These are phyloP conservation scores for Tagetes patula DNA, from an alignment of 129 eudicot genomes.

Conservation along the genomic window DNA sequence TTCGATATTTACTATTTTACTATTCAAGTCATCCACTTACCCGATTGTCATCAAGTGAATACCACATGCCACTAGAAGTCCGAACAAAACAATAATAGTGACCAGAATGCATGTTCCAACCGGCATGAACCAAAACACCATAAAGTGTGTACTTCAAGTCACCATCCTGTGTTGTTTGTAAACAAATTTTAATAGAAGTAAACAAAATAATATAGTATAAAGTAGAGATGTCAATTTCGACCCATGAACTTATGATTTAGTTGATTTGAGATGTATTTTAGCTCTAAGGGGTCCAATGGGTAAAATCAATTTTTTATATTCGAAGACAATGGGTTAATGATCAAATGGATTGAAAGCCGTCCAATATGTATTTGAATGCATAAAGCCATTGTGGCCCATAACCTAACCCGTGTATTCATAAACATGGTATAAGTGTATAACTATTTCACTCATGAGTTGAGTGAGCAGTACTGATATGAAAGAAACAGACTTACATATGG, in stretches of 20 bases:
- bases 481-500: constrained; percentile 60
- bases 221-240: not conserved
- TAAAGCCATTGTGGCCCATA: not conserved
- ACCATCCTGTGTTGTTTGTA: constrained; percentile 61
- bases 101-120: constrained; percentile 97
- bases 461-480: constrained; percentile 2
- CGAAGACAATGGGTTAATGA: not conserved
- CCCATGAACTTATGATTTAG: not conserved
- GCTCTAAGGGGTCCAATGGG: not conserved
- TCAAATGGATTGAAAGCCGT: not conserved
- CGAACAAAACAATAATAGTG: constrained; percentile 94
- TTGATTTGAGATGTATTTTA: not conserved
- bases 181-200: not conserved
- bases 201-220: not conserved
- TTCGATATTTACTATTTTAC: not conserved
- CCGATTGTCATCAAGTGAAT: constrained; percentile 86
- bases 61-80: constrained; percentile 96
- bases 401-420: not conserved
- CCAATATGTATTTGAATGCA: not conserved
- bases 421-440: constrained; percentile 10
- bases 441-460: not conserved
- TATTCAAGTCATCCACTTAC: constrained; percentile 36
- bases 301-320: not conserved
- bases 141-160: constrained; percentile 87
- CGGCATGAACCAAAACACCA: constrained; percentile 98